Evolutionary conservation across 441 rosid genomes (phyloP), one percentile per base, ranked within the genome.

Genomic region (Erysimum pusillum): DNA sequence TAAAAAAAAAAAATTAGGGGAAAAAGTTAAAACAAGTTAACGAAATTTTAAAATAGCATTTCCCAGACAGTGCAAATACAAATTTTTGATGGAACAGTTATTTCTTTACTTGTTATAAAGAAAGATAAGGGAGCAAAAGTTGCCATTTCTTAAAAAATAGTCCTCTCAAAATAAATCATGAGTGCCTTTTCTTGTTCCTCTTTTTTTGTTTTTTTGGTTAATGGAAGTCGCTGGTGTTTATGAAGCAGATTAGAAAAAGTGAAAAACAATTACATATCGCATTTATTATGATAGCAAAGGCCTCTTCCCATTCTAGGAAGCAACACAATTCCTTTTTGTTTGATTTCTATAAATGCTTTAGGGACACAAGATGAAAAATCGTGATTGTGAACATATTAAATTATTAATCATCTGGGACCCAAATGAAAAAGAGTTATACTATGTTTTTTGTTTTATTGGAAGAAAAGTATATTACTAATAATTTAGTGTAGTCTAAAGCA

Each of bases 331-430:
- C 69, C 10, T 77, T 77, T 77, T 77, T 65, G 80, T 64, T 70
- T 71, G 80, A 57, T 71, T 59, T 12, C 63, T 46, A 76, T 56
- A 46, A 76, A 63, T 76, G 80, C 76, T 70, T 48, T 48, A 56
- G 17, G 80, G 58, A 54, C 59, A 62, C 39, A 62, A 69, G 59
- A 53, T 56, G 76, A 63, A 63, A 52, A 7, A 57, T 57, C 60
- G 46, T 73, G 57, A 69, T 61, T 58, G 54, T 66, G 54, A 69
- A 70, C 76, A 63, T n/a, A n/a, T n/a, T n/a, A n/a, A n/a, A n/a
- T n/a, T 69, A 44, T 31, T 64, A 77, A 77, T 71, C 76, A 77
- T 64, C 64, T 46, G 80, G 80, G 76, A 71, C 80, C 80, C 80
- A 9, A 49, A 53, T 12, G 28, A 63, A 71, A 77, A 63, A 17